Evolutionary conservation across 1,139 yeast species (phyloP).

Genomic region (Meyerozyma elateridarum): DNA sequence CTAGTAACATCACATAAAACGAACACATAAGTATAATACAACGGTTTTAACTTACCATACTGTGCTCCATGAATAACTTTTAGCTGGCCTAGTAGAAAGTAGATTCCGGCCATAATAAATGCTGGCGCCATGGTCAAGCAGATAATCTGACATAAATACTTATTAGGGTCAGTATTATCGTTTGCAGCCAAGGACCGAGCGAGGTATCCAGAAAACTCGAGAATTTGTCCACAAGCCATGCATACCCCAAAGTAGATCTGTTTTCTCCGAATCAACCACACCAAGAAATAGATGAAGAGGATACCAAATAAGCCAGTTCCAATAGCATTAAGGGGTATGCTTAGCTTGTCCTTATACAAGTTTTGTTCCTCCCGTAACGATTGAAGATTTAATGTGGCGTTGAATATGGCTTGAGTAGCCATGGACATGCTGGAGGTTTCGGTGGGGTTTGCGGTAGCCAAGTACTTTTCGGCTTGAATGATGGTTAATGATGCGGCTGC

Average conservation of each 20-base stretch:
- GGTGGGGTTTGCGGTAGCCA: slow-evolving; percentile 13
- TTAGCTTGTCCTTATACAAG: slow-evolving; percentile 11
- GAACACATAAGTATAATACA: slow-evolving; percentile 33
- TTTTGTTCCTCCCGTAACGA: slow-evolving; percentile 12
- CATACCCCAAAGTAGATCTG: slow-evolving; percentile 18
- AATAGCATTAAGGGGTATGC: slow-evolving; percentile 10
- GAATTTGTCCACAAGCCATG: slow-evolving; percentile 14
- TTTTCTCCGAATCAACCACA: slow-evolving; percentile 8
- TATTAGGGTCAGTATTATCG: slow-evolving; percentile 16
- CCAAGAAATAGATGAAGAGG: slow-evolving; percentile 9
- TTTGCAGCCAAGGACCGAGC: slow-evolving; percentile 18
- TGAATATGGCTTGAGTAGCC: slow-evolving; percentile 12
- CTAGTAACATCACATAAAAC: slow-evolving; percentile 30
- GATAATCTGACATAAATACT: slow-evolving; percentile 31
- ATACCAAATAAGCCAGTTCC: slow-evolving; percentile 11
- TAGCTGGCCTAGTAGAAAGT: slow-evolving; percentile 32
- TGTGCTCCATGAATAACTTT: slow-evolving; percentile 26
- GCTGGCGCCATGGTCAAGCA: slow-evolving; percentile 37
- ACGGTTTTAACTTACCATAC: slow-evolving; percentile 25
- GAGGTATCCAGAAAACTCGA: slow-evolving; percentile 23
- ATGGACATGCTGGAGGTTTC: slow-evolving; percentile 10
- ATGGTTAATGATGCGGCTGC: slow-evolving; percentile 13
- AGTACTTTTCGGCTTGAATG: slow-evolving; percentile 11
- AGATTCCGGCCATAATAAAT: slow-evolving; percentile 37
- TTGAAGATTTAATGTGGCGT: slow-evolving; percentile 13